phyloP scores from a whole-genome alignment of 2,329 filamentous ascomycete species.

The Lasiodiplodia gonubiensis region DNA sequence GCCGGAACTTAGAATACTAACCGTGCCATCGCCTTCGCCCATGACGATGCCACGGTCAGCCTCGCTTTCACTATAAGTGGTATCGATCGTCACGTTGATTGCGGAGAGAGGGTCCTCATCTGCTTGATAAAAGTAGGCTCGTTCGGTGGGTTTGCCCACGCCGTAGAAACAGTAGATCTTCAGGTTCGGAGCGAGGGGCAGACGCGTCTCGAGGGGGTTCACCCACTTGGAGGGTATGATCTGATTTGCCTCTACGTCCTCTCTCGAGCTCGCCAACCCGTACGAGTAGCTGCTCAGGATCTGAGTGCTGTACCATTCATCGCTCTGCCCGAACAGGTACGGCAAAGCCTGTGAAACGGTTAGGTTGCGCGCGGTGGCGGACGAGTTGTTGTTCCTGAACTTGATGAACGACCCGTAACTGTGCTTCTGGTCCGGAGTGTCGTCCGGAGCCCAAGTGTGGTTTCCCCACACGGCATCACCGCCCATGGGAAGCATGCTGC shows the following conservation, averaged over 20 bases:
- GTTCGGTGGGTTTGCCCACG: slow-evolving; percentile 90
- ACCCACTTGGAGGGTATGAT: slow-evolving; percentile 76
- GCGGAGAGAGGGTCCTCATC: slow-evolving; percentile 70
- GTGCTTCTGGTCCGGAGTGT: slow-evolving; percentile 71
- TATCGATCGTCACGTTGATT: slow-evolving; percentile 67
- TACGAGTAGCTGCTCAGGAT: slow-evolving; percentile 81
- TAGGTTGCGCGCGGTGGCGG: slow-evolving; percentile 65
- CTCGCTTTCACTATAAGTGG: slow-evolving; percentile 52
- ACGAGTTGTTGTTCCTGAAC: slow-evolving; percentile 70
- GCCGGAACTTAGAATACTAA: slow-evolving; percentile 86
- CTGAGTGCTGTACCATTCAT: slow-evolving; percentile 83
- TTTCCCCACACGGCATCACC: slow-evolving; percentile 97
- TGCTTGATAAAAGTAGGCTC: slow-evolving; percentile 86
- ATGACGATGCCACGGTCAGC: slow-evolving; percentile 90
- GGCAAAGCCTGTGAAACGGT: slow-evolving; percentile 78
- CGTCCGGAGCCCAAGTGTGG: slow-evolving; percentile 83
- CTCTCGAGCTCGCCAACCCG: slow-evolving; percentile 79
- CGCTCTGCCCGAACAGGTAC: slow-evolving; percentile 78
- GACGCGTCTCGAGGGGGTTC: slow-evolving; percentile 87
- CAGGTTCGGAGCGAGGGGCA: slow-evolving; percentile 84
- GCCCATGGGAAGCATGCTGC: slow-evolving; percentile 94
- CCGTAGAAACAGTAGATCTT: slow-evolving; percentile 99
- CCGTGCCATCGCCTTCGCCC: slow-evolving; percentile 95
- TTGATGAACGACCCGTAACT: slow-evolving; percentile 84
- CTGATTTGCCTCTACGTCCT: slow-evolving; percentile 74